Conservation (phyloP, 495 filamentous ascomycete species). For the Pseudotulostoma volvatum region DNA sequence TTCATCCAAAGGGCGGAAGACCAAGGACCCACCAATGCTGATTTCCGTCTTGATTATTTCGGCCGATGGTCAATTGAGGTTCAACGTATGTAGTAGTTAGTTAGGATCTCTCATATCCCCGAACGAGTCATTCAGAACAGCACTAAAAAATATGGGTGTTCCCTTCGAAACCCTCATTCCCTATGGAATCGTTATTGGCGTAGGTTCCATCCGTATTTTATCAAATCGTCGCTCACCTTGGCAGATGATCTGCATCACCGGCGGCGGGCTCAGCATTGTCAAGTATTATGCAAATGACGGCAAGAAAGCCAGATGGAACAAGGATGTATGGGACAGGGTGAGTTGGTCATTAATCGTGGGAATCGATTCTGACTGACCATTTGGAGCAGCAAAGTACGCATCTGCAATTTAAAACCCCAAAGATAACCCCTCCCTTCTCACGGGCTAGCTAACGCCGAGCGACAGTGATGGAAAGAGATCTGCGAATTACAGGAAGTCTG, state of each 20-base stretch:
- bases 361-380: constrained; percentile 3
- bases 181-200: constrained; percentile 76
- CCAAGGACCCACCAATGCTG: too few relatives aligned
- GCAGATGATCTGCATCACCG: constrained; percentile 84
- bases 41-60: too few relatives aligned
- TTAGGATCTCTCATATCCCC: too few relatives aligned
- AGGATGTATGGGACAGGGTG: constrained; percentile 90
- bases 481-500: constrained; percentile 67
- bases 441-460: not conserved
- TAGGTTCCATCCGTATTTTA: constrained; percentile 32
- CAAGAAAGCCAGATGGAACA: constrained; percentile 65
- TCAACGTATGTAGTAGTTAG: too few relatives aligned
- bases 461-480: constrained; percentile 93
- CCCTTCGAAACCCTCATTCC: constrained; percentile 93
- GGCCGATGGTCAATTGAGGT: too few relatives aligned
- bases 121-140: constrained; percentile 15
- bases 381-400: constrained; percentile 54
- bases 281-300: constrained; percentile 72
- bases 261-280: constrained; percentile 55
- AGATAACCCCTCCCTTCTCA: constrained; percentile 15
- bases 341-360: constrained; percentile 23
- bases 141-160: constrained; percentile 54
- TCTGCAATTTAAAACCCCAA: constrained; percentile 7
- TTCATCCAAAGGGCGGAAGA: constrained; percentile 10
- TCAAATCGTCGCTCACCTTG: constrained; percentile 16